Percentiles rank a stretch among this genome's conserved stretches.
phyloP scores from a whole-genome alignment of 345 rosid species.

The Euphorbia lathyris region DNA sequence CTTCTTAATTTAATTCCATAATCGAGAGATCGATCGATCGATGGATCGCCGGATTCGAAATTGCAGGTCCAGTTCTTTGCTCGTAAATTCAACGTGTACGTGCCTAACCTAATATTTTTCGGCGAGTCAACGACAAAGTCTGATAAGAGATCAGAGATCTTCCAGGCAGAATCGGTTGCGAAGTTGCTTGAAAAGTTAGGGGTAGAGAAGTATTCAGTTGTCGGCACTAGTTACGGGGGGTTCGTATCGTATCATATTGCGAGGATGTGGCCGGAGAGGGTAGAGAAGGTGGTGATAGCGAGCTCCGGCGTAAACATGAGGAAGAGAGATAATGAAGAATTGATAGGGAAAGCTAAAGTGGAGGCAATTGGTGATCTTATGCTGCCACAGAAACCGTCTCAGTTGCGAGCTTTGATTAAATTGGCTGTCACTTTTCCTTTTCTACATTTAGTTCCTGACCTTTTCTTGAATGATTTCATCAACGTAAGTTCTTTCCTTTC shows the following conservation, averaged over 20 bases:
- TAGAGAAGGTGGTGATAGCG: conserved; percentile 78
- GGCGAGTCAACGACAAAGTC: conserved; percentile 61
- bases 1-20: not conserved
- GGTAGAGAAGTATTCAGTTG: conserved; percentile 43
- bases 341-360: conserved; percentile 45
- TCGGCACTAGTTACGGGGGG: conserved; percentile 94
- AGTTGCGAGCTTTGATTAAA: conserved; percentile 49
- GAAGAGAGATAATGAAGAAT: conserved; percentile 43
- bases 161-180: conserved; percentile 58
- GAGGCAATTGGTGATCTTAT: conserved; percentile 55
- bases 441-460: conserved; percentile 49
- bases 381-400: conserved; percentile 62
- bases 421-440: conserved; percentile 39
- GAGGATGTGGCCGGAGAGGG: conserved; percentile 60
- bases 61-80: conserved; percentile 52
- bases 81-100: conserved; percentile 47
- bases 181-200: conserved; percentile 52
- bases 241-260: conserved; percentile 84
- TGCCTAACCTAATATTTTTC: conserved; percentile 79
- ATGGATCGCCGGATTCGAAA: no score
- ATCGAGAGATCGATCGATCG: not conserved
- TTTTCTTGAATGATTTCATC: conserved; percentile 53
- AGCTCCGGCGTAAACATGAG: conserved; percentile 73
- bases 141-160: conserved; percentile 60
- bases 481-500: conserved; percentile 37